A percentile compares a stretch with the other conserved stretches of the same genome.
These are phyloP conservation scores for Gliomastix tumulicola DNA, from an alignment of 2,329 filamentous ascomycete species.

Conservation along the genomic window DNA sequence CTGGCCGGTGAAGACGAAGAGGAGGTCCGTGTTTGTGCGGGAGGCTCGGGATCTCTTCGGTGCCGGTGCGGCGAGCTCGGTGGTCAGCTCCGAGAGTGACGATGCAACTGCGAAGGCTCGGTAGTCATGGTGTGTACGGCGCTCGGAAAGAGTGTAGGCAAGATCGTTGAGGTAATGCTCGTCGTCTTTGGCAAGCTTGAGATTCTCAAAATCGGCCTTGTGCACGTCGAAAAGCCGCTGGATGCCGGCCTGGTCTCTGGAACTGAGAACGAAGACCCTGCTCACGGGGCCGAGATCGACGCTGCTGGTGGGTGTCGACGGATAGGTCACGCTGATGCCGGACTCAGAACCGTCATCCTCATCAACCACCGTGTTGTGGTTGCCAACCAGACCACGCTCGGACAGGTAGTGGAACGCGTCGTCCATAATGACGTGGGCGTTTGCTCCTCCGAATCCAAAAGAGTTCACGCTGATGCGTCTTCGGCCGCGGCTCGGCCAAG, in stretches of 20 bases:
- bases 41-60: constrained; percentile 5
- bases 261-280: constrained; percentile 23
- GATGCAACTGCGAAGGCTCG: constrained; percentile 5
- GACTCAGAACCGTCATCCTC: background rate
- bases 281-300: background rate
- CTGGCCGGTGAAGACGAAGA: constrained; percentile 15
- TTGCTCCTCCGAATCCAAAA: constrained; percentile 12
- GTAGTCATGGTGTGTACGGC: constrained; percentile 6
- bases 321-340: background rate
- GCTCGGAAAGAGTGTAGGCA: constrained; percentile 8
- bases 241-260: constrained; percentile 18
- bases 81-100: background rate
- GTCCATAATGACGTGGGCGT: constrained; percentile 26
- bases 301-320: background rate
- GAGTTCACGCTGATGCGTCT: constrained; percentile 9
- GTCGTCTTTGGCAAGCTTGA: background rate
- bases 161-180: constrained; percentile 4
- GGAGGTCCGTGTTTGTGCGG: constrained; percentile 1
- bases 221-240: constrained; percentile 9
- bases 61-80: too few species aligned
- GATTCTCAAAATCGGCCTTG: background rate
- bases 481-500: background rate
- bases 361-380: constrained; percentile 17
- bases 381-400: constrained; percentile 21
- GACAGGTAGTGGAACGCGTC: constrained; percentile 33